Conservation (phyloP, 495 filamentous ascomycete species). For the Podospora bellae-mahoneyi region DNA sequence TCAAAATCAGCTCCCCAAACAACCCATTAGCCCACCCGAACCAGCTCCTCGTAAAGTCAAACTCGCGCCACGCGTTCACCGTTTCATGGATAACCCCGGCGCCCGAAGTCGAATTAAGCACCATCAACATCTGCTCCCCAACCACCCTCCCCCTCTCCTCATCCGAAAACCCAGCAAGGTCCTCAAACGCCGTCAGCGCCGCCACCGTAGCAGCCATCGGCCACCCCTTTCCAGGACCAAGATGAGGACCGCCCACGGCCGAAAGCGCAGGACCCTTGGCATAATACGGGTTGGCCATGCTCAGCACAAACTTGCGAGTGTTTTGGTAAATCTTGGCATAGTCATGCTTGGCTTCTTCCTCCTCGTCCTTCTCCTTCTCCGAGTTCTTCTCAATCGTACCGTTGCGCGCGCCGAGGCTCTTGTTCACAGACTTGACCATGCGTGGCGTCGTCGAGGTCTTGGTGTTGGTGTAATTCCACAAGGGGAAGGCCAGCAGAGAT, state of each 20-base stretch:
- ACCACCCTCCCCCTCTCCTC: constrained; percentile 30
- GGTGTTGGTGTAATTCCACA: constrained; percentile 33
- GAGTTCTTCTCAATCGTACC: background rate
- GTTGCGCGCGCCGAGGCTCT: background rate
- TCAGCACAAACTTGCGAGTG: constrained; percentile 56
- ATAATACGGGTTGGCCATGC: constrained; percentile 56
- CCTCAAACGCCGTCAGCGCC: constrained; percentile 42
- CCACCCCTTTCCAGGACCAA: constrained; percentile 57
- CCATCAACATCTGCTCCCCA: constrained; percentile 31
- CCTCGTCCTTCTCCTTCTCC: constrained; percentile 7
- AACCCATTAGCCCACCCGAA: constrained; percentile 69
- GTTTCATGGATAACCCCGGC: constrained; percentile 61
- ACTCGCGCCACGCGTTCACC: constrained; percentile 51
- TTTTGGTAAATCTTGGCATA: constrained; percentile 49
- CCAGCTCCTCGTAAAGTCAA: constrained; percentile 59
- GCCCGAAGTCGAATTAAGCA: constrained; percentile 54
- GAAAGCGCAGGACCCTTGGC: constrained; percentile 53
- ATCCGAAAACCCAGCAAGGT: constrained; percentile 45
- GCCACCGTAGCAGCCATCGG: constrained; percentile 56
- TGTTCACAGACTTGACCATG: constrained; percentile 18
- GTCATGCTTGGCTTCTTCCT: constrained; percentile 16
- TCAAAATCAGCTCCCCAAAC: constrained; percentile 61
- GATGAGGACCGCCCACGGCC: constrained; percentile 57
- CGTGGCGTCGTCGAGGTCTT: background rate
- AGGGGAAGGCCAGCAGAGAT: constrained; percentile 47